These are phyloP conservation scores for Chytriomyces sp. DNA, from an alignment of 192 early-diverging fungal species.

Conservation along the genomic window DNA sequence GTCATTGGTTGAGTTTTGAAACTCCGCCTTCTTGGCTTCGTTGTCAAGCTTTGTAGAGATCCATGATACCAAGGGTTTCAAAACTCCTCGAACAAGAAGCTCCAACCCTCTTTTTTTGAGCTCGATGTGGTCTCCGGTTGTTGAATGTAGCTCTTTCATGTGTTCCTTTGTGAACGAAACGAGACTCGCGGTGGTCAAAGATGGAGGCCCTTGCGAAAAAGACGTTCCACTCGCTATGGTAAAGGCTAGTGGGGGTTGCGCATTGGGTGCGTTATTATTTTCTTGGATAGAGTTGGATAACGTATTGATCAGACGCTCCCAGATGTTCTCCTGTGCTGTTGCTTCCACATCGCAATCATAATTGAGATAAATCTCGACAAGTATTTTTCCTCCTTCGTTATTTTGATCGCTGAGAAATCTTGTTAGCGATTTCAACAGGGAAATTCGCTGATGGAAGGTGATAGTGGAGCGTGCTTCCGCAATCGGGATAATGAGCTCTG, in stretches of 20 bases:
- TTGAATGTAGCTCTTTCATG: constrained; percentile 54
- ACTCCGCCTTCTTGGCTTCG: constrained; percentile 23
- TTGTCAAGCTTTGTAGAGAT: constrained; percentile 27
- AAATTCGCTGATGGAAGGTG: constrained; percentile 70
- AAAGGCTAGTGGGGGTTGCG: background rate
- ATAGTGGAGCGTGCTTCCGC: constrained; percentile 72
- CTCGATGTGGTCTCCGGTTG: constrained; percentile 53
- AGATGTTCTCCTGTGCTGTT: constrained; percentile 75
- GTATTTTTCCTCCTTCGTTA: constrained; percentile 58
- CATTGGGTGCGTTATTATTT: constrained; percentile 17
- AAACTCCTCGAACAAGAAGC: constrained; percentile 53
- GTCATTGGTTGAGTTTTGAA: background rate
- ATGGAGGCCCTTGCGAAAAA: constrained; percentile 36
- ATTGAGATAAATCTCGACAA: constrained; percentile 93
- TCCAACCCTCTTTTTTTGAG: constrained; percentile 57
- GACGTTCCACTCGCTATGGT: constrained; percentile 21
- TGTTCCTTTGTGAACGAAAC: constrained; percentile 57
- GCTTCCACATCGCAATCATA: constrained; percentile 89
- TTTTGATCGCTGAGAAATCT: constrained; percentile 70
- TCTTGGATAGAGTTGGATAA: constrained; percentile 55
- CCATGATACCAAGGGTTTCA: constrained; percentile 53
- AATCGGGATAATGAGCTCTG: constrained; percentile 87
- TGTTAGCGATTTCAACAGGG: constrained; percentile 70
- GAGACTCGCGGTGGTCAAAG: constrained; percentile 55
- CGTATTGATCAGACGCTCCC: constrained; percentile 82